phyloP scores from a whole-genome alignment of 768 basidiomycete genomes.

The Megacollybia marginata region DNA sequence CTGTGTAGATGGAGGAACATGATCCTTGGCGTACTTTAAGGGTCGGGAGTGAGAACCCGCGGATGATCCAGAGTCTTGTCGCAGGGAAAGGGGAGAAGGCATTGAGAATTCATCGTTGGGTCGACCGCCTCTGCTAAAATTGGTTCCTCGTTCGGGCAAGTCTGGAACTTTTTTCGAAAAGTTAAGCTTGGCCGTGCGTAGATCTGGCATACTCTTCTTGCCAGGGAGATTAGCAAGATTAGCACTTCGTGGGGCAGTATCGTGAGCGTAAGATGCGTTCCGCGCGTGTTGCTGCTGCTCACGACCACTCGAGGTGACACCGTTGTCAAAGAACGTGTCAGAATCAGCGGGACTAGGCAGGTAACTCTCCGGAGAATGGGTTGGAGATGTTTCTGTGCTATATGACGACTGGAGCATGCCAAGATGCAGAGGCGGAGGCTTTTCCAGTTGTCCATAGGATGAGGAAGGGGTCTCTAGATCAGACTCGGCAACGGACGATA shows the following conservation, averaged over 20 bases:
- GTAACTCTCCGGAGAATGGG: constrained; percentile 46
- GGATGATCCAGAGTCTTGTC: constrained; percentile 41
- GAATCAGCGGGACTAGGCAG: constrained; percentile 53
- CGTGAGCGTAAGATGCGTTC: constrained; percentile 43
- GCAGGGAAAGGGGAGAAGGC: constrained; percentile 31
- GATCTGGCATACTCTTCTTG: constrained; percentile 86
- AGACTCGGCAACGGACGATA: constrained; percentile 34
- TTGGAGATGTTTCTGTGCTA: constrained; percentile 34
- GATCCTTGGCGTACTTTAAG: constrained; percentile 19
- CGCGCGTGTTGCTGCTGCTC: constrained; percentile 29
- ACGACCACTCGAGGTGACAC: constrained; percentile 19
- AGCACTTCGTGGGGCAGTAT: constrained; percentile 24
- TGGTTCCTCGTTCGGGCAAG: constrained; percentile 6
- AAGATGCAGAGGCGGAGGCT: constrained; percentile 43
- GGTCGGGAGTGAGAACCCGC: constrained; percentile 17
- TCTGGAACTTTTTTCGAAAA: constrained; percentile 11
- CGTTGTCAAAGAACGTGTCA: constrained; percentile 40
- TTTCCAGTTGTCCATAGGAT: constrained; percentile 22
- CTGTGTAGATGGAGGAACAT: constrained; percentile 20
- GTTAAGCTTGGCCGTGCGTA: constrained; percentile 47
- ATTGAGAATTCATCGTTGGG: constrained; percentile 24
- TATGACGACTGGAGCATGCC: constrained; percentile 31
- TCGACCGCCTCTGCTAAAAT: constrained; percentile 4
- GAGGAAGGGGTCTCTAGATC: constrained; percentile 16
- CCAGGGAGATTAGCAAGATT: constrained; percentile 30